A percentile compares a stretch with the other conserved stretches of the same genome.
These are phyloP conservation scores for Exophiala sp. DNA, from an alignment of 2,329 filamentous ascomycete genomes.

Conservation along the genomic window DNA sequence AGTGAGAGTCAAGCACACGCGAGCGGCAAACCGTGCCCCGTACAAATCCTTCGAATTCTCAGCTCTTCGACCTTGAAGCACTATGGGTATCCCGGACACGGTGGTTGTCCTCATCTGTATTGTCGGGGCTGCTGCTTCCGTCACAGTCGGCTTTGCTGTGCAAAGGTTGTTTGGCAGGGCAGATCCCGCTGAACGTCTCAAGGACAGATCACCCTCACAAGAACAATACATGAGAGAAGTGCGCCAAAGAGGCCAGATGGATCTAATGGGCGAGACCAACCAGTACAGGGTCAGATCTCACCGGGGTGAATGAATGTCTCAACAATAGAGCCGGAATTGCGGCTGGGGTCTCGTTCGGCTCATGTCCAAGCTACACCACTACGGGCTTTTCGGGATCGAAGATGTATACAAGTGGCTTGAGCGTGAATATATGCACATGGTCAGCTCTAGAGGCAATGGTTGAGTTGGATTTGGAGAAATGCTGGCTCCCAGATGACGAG, in stretches of 20 bases:
- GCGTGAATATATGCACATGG: no score
- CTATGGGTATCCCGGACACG: constrained; percentile 9
- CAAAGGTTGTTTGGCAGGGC: constrained; percentile 10
- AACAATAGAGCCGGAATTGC: no score
- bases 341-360: no score
- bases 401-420: no score
- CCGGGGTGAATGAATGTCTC: no score
- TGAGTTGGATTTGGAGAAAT: no score
- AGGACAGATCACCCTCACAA: constrained; percentile 10
- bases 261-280: constrained; percentile 10
- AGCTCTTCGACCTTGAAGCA: background rate
- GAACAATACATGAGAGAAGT: constrained; percentile 21
- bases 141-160: constrained; percentile 15
- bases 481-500: no score
- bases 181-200: constrained; percentile 3
- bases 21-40: no score
- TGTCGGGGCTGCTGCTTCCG: constrained; percentile 10
- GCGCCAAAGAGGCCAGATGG: constrained; percentile 11
- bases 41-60: background rate
- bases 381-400: no score
- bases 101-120: constrained; percentile 18
- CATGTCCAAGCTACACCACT: no score
- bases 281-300: background rate
- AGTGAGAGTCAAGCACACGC: background rate
- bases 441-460: no score